A percentile compares a stretch with the other conserved stretches of the same genome.
These are phyloP conservation scores for Yamadazyma aaseri DNA, from an alignment of 1,139 yeast species.

Conservation along the genomic window DNA sequence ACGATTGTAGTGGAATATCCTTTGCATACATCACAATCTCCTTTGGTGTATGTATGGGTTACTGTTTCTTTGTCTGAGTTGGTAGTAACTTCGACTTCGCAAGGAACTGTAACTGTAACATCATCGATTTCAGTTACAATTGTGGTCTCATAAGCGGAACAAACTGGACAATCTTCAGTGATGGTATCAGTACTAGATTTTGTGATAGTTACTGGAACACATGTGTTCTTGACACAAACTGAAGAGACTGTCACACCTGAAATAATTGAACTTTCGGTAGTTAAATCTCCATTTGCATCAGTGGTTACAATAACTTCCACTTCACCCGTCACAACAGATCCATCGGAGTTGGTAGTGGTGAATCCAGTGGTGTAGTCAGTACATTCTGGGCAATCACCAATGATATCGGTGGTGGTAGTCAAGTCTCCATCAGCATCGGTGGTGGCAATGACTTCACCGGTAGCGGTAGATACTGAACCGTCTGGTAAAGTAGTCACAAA, in stretches of 20 bases:
- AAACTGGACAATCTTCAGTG: constrained; percentile 5
- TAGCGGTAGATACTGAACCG: constrained; percentile 6
- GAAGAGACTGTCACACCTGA: constrained; percentile 9
- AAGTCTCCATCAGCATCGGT: constrained; percentile 7
- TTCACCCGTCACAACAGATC: constrained; percentile 11
- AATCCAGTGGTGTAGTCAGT: constrained; percentile 16
- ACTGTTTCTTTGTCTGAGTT: constrained; percentile 5
- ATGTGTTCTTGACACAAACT: constrained; percentile 12
- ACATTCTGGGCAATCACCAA: constrained; percentile 11
- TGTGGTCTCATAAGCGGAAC: constrained; percentile 7
- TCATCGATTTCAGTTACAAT: constrained; percentile 9
- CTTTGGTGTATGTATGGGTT: constrained; percentile 17
- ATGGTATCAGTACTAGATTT: constrained; percentile 2
- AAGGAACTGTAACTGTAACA: constrained; percentile 9
- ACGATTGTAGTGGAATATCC: constrained; percentile 6
- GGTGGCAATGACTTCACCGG: constrained; percentile 7
- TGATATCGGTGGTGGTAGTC: constrained; percentile 4
- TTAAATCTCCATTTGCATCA: constrained; percentile 10
- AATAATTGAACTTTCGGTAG: constrained; percentile 6
- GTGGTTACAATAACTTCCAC: constrained; percentile 12
- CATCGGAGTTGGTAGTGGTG: constrained; percentile 15
- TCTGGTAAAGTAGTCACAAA: constrained; percentile 16
- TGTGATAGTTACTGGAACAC: constrained; percentile 11
- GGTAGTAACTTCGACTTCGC: constrained; percentile 15
- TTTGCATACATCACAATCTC: constrained; percentile 11